Base-by-base conservation (phyloP, 257 asterid genomes). In the Penstemon newberryi region DNA sequence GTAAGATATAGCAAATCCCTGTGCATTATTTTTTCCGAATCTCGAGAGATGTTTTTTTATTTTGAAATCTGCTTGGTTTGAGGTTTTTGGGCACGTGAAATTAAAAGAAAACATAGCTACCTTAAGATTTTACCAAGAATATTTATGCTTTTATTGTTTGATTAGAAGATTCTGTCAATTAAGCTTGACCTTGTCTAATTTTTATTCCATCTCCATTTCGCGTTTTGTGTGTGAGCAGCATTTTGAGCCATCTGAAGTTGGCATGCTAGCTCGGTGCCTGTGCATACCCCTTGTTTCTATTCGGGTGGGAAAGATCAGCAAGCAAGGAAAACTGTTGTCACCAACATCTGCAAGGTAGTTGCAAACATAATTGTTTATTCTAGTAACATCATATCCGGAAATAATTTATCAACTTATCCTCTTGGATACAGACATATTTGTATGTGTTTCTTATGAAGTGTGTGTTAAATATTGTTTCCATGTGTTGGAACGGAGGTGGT, bases 221-320 rank as follows among this genome's bases (percentile, higher is more conserved):
- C 41, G 39, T 61, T 8, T 58, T 37, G 13, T 40, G 41, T 6
- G 33, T 66, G 60, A 52, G 67, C 84, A 92, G 98, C 87, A 92
- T 70, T 92, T 92, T 75, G 96, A 92, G 73, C 95, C 96, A 38
- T 77, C 95, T 4, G 98, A 92, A 77, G 97, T 92, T 75, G 96
- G 95, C 56, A 51, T 86, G 85, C 81, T 92, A 10, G 97, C 93
- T 7, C 85, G 97, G 78, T 92, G 96, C 80, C 75, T 92, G 87
- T 89, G 98, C 71, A 77, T 86, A 49, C 98, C 98, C 47, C 86
- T 92, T 50, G 98, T 92, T 66, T 87, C 98, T 45, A 69, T 92
- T 72, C 97, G 98, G 0, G 96, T 89, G 41, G 98, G 98, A 63
- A 92, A 80, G 88, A 85, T 92, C 71, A 68, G 69, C 75, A 87